A percentile compares a stretch with the other conserved stretches of the same genome.
These are phyloP conservation scores for Yarrowia sp. DNA, from an alignment of 805 yeast species.

Conservation along the genomic window DNA sequence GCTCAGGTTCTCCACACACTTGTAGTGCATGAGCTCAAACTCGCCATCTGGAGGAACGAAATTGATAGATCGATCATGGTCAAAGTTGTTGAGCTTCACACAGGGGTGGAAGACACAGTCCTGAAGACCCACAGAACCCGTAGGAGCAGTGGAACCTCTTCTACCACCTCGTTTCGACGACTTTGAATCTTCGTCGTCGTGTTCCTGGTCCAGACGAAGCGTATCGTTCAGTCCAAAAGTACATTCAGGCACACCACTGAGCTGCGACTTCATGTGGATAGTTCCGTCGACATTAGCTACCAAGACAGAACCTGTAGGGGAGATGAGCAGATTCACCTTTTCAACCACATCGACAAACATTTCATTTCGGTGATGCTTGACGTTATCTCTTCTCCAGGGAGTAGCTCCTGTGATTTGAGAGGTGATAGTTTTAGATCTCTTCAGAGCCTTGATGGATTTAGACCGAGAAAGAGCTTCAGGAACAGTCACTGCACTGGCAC, in stretches of 20 bases:
- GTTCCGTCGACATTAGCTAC: conserved; percentile 75
- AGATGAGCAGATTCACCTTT: conserved; percentile 65
- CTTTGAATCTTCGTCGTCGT: conserved; percentile 30
- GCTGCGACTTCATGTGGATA: conserved; percentile 64
- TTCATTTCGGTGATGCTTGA: conserved; percentile 79
- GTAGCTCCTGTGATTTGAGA: conserved; percentile 44
- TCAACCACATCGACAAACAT: conserved; percentile 75
- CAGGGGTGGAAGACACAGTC: conserved; percentile 88
- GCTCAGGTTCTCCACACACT: conserved; percentile 55
- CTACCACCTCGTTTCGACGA: conserved; percentile 34
- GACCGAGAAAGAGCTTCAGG: background rate
- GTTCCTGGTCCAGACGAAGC: conserved; percentile 36
- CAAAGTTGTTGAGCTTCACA: conserved; percentile 70
- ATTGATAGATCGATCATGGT: conserved; percentile 58
- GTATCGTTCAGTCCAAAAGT: conserved; percentile 72
- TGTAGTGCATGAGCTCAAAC: conserved; percentile 77
- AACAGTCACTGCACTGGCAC: background rate
- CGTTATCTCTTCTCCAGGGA: conserved; percentile 70
- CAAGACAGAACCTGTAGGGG: conserved; percentile 55
- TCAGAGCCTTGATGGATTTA: conserved; percentile 24
- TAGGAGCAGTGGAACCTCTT: conserved; percentile 39
- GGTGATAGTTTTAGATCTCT: conserved; percentile 33
- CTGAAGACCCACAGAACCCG: conserved; percentile 52
- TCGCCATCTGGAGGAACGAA: conserved; percentile 88
- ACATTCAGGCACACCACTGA: conserved; percentile 82